Percentiles rank a stretch among this genome's conserved stretches.
These are phyloP conservation scores for Aureobasidium sp. DNA, from an alignment of 2,329 filamentous ascomycete species.

Conservation along the genomic window DNA sequence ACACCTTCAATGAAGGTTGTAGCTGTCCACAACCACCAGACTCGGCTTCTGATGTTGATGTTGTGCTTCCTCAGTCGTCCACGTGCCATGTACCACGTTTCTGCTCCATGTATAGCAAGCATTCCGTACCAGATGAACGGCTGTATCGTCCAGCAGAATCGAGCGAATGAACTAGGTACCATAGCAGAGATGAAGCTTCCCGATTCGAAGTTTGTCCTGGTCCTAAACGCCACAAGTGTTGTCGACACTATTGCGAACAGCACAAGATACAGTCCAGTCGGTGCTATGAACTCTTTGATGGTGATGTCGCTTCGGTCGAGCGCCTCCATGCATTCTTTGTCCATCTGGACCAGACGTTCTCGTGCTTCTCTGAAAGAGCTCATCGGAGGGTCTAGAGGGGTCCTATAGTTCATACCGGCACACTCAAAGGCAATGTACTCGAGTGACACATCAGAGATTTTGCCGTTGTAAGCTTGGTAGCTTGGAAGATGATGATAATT, in stretches of 20 bases:
- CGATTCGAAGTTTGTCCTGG: constrained; percentile 44
- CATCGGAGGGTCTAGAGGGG: constrained; percentile 65
- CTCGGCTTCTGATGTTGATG: constrained; percentile 37
- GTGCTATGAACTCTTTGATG: constrained; percentile 44
- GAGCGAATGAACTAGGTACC: constrained; percentile 48
- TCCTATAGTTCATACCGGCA: constrained; percentile 39
- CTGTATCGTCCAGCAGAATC: constrained; percentile 51
- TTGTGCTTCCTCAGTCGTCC: constrained; percentile 42
- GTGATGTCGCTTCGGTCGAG: constrained; percentile 54
- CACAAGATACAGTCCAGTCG: constrained; percentile 42
- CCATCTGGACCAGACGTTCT: constrained; percentile 64
- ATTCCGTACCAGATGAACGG: constrained; percentile 51
- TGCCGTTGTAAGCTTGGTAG: constrained; percentile 47
- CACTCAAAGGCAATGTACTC: constrained; percentile 53
- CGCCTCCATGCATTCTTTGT: constrained; percentile 47
- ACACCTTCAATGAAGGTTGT: constrained; percentile 46
- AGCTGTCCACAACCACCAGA: constrained; percentile 49
- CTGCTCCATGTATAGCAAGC: constrained; percentile 55
- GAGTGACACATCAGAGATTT: constrained; percentile 58
- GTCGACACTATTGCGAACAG: constrained; percentile 48
- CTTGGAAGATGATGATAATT: constrained; percentile 56
- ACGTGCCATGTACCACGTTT: constrained; percentile 45
- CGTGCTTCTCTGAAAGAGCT: constrained; percentile 59
- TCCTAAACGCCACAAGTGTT: constrained; percentile 45
- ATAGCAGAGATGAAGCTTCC: constrained; percentile 33